These are phyloP conservation scores for Bjerkandera adusta DNA, from an alignment of 1,284 basidiomycete genomes.

Conservation along the genomic window DNA sequence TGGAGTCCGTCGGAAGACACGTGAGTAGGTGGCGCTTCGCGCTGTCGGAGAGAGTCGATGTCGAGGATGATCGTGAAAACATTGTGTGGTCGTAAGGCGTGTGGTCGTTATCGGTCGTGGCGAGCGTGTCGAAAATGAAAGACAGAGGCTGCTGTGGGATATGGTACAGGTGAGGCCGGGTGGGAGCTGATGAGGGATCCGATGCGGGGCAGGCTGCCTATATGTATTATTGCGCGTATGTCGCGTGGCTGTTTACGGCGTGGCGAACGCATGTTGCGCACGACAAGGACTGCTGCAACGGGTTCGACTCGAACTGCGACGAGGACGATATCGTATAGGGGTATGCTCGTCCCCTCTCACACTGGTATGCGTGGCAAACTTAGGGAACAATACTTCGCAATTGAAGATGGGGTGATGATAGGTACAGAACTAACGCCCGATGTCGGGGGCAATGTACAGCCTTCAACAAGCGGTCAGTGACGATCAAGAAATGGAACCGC, in stretches of 20 bases:
- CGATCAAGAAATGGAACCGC: too few species aligned
- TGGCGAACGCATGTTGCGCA: constrained; percentile 5
- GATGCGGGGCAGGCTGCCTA: neutral
- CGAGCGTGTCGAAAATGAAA: neutral
- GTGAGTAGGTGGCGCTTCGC: constrained; percentile 25
- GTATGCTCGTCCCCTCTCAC: too few species aligned
- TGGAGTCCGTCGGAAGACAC: constrained; percentile 26
- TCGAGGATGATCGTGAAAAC: constrained; percentile 17
- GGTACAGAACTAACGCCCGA: too few species aligned
- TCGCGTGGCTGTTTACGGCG: constrained; percentile 4
- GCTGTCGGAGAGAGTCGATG: constrained; percentile 22
- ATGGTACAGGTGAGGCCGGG: neutral
- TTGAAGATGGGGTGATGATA: too few species aligned
- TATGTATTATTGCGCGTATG: constrained; percentile 4
- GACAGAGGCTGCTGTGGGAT: neutral
- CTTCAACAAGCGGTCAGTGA: too few species aligned
- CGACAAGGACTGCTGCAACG: neutral
- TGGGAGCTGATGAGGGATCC: neutral
- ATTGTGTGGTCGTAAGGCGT: constrained; percentile 4
- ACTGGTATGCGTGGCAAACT: too few species aligned
- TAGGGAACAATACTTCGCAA: too few species aligned
- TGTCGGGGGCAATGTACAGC: too few species aligned
- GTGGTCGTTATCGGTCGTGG: neutral
- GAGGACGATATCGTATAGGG: too few species aligned
- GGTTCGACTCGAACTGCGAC: too few species aligned